Base-by-base conservation (phyloP, 2,329 filamentous ascomycete species). In the Epichloe sp. region DNA sequence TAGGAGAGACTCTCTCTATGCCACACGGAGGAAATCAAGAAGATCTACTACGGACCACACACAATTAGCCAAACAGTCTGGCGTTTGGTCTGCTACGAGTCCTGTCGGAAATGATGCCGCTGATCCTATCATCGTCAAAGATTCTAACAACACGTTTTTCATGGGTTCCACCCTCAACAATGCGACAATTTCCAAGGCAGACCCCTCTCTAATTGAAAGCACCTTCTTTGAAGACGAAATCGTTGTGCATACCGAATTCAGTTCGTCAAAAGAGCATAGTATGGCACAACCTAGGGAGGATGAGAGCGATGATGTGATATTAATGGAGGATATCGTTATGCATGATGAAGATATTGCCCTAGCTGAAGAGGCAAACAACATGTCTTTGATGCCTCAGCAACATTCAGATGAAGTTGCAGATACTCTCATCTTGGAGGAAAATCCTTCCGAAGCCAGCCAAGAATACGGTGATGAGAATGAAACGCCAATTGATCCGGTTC, bases 381-480 rank as follows among this genome's bases (percentile, higher is more conserved):
- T 82, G 74, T 81, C 78, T 2, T 60, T 79, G 11, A 63, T 79
- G 62, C 74, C 76, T 48, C 65, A 69, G 5, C 65, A 68, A 23
- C 60, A 68, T 26, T 36, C 68, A 2, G 65, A 73, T 1, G 65
- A 71, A 10, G 56, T 63, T 45, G 56, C 55, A n/a, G 61, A 63
- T 43, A 57, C 55, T 38, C 26, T 55, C 59, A 49, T 60, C 57
- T n/a, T 65, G 47, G 74, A 78, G 15, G 73, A 77, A 42, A 67
- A 71, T 0, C 62, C 74, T 3, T 84, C 81, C 0, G 79, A 83
- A 54, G 75, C 76, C 1, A 83, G 79, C 58, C 77, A 85, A 55
- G 78, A 82, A 55, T 84, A 84, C 58, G 80, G 75, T 2, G 80
- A 86, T 57, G 82, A 86, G 61, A 85, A 85, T 61, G 71, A 73